Conservation (phyloP, 73 alveolate genomes). For the Loxodes magnus region DNA sequence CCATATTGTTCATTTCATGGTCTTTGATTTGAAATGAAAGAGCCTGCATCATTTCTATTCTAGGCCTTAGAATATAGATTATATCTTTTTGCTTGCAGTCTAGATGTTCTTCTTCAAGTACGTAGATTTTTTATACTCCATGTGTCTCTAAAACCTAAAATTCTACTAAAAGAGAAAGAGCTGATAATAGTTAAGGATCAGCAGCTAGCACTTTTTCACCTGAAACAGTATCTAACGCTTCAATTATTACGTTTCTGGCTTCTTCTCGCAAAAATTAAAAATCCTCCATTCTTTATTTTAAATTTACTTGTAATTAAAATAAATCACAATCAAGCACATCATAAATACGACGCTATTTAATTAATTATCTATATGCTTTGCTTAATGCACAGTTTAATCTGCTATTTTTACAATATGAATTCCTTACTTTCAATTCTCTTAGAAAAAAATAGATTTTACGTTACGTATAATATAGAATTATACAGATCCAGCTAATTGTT, state of each 20-base stretch:
- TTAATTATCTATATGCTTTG: too few species aligned
- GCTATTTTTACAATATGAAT: too few species aligned
- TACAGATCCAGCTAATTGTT: too few species aligned
- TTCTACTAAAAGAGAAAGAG: slow-evolving; percentile 4
- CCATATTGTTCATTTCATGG: not conserved
- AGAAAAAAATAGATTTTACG: too few species aligned
- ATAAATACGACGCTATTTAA: too few species aligned
- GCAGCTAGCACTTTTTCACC: slow-evolving; percentile 11
- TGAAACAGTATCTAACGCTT: slow-evolving; percentile 2
- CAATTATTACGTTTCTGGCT: slow-evolving; percentile 3
- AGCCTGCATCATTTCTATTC: slow-evolving; percentile 11
- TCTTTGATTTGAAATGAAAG: not conserved
- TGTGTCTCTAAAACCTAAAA: slow-evolving; percentile 6
- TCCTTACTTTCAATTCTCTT: too few species aligned
- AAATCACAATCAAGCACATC: too few species aligned
- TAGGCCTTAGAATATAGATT: slow-evolving; percentile 11
- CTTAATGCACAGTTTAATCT: too few species aligned
- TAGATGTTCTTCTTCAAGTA: not conserved
- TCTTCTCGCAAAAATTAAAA: slow-evolving; percentile 4
- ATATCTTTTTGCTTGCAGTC: slow-evolving; percentile 1
- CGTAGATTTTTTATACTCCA: slow-evolving; percentile 1
- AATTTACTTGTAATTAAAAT: too few species aligned
- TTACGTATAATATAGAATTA: too few species aligned
- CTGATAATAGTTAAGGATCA: slow-evolving; percentile 6
- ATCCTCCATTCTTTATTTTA: not conserved